Evolutionary conservation across 352 stramenopile genomes (phyloP), one percentile per base, ranked within the genome.

Genomic region (Phytopythium oedochilum): DNA sequence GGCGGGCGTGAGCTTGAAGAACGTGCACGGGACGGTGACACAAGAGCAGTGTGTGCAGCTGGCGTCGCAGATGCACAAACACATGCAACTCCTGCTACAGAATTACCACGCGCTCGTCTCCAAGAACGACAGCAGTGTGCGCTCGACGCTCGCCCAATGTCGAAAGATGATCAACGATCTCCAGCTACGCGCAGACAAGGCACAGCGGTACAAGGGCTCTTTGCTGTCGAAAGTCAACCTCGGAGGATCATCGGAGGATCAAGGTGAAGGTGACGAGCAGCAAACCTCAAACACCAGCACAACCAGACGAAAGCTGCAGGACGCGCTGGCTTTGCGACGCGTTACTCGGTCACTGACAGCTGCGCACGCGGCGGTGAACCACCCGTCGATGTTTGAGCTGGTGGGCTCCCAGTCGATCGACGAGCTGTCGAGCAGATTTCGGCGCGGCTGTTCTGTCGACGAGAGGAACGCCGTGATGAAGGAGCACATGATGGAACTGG

Each of bases 371-470:
- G 85, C 85, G 0, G 76, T 94, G 18, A 73, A 78, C 3, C 82
- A 92, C 43, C 85, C 85, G 18, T 93, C 83, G 8, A 94, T 94
- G 82, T 94, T 93, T 61, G 85, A 94, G 44, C 63, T 94, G 49
- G 77, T 92, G 2, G 78, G 78, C 4, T 82, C 81, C 0, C 75
- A 89, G 43, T 68, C 75, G 0, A 59, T 89, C 1, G 71, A 86
- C 14, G 58, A 85, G n/a, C 52, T 94, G 10, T 75, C 73, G 1
- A 57, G 62, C 11, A 51, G 35, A 2, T 88, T 92, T 56, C 62
- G 54, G 5, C 61, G 55, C 20, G 61, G 63, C 1, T 90, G 78
- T 29, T 76, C 64, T 0, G 38, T 90, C 5, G 49, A 69, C 38
- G 78, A 89, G 8, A 76, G 80, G 20, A 74, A 86, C 57, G 53